Evolutionary conservation across 2,329 filamentous ascomycete genomes (phyloP).

Genomic region (Phyllosticta citribraziliensis): DNA sequence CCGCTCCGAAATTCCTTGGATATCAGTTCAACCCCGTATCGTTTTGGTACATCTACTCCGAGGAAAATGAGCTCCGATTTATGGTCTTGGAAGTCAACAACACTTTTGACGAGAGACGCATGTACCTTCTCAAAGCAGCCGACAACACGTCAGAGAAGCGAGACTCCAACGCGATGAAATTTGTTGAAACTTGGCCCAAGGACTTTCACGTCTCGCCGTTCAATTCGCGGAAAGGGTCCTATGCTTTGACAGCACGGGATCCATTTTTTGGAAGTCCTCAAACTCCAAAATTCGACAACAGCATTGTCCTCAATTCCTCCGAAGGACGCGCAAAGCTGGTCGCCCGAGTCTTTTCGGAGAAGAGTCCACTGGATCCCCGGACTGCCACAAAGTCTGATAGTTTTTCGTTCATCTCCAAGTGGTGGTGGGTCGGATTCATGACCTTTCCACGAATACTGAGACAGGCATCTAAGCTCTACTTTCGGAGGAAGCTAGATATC

Average conservation of each 20-base stretch:
- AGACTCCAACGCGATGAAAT: conserved; percentile 13
- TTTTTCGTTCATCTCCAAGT: conserved; percentile 40
- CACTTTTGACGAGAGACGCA: conserved; percentile 61
- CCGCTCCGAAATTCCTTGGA: conserved; percentile 57
- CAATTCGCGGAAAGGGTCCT: conserved; percentile 46
- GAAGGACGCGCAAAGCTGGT: conserved; percentile 52
- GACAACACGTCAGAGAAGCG: neutral
- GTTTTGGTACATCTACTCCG: conserved; percentile 68
- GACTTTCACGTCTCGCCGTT: conserved; percentile 72
- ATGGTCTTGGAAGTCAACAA: conserved; percentile 70
- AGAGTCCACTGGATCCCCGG: conserved; percentile 40
- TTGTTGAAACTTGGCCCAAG: conserved; percentile 52
- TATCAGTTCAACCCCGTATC: conserved; percentile 69
- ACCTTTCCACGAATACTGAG: conserved; percentile 57
- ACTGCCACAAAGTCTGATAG: conserved; percentile 36
- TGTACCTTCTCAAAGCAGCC: conserved; percentile 48
- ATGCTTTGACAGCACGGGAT: conserved; percentile 37
- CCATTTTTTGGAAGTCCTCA: conserved; percentile 26
- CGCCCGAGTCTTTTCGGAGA: conserved; percentile 48
- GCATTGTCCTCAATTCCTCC: conserved; percentile 51
- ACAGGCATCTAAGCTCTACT: conserved; percentile 50
- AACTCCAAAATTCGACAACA: conserved; percentile 44
- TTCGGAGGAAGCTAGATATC: conserved; percentile 48
- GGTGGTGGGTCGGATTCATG: conserved; percentile 59
- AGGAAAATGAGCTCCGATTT: conserved; percentile 46